Evolutionary conservation across 768 basidiomycete species (phyloP).

Genomic region (Coprinopsis cinerea): DNA sequence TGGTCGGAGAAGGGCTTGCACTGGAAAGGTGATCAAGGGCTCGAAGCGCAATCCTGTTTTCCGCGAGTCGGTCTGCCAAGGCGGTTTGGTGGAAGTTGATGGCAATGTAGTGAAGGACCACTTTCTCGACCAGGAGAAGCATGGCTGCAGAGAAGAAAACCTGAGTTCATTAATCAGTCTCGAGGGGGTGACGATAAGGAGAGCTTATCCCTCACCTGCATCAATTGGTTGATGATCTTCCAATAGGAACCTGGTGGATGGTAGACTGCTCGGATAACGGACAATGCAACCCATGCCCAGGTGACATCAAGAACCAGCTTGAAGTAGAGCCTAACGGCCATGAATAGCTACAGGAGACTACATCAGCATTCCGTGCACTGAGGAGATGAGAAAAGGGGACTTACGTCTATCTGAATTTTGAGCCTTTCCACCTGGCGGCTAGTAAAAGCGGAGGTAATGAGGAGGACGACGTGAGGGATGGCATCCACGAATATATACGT

Average conservation of each 20-base stretch:
- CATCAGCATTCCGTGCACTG: no score
- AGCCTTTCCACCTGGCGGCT: conserved; percentile 61
- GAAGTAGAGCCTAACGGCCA: conserved; percentile 67
- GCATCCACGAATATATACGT: conserved; percentile 64
- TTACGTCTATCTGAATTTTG: conserved; percentile 64
- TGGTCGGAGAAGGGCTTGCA: conserved; percentile 41
- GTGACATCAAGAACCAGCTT: conserved; percentile 61
- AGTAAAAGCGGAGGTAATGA: conserved; percentile 41
- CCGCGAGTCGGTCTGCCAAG: conserved; percentile 63
- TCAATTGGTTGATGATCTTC: conserved; percentile 60
- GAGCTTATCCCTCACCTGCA: conserved; percentile 45
- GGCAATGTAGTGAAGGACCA: conserved; percentile 69
- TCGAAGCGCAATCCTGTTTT: conserved; percentile 64
- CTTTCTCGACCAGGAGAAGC: conserved; percentile 39
- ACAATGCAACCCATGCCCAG: conserved; percentile 73
- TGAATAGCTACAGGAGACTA: conserved; percentile 40
- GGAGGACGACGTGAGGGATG: conserved; percentile 49
- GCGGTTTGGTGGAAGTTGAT: conserved; percentile 78
- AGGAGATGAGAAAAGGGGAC: conserved; percentile 10
- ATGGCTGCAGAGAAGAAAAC: conserved; percentile 40
- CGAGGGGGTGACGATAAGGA: no score
- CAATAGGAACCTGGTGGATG: conserved; percentile 63
- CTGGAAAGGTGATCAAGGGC: conserved; percentile 70
- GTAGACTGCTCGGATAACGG: conserved; percentile 51
- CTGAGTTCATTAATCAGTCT: conserved; percentile 18